Evolutionary conservation across 768 basidiomycete genomes (phyloP).

Genomic region (Tulasnella sp.): DNA sequence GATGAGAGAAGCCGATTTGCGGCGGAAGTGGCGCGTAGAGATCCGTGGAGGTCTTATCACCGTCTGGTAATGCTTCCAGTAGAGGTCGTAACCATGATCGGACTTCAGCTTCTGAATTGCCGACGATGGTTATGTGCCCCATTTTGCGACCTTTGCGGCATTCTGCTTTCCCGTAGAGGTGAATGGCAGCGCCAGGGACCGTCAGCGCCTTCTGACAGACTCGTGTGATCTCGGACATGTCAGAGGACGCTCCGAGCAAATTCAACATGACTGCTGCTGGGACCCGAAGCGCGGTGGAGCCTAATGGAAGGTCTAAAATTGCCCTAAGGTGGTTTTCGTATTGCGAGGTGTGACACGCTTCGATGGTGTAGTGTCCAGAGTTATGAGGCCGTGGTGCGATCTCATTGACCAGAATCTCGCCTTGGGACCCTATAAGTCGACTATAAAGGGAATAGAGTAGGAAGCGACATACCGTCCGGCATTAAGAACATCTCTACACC

Average conservation of each 20-base stretch:
- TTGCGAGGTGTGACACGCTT: conserved; percentile 92
- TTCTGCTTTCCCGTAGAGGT: conserved; percentile 91
- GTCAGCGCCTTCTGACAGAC: conserved; percentile 50
- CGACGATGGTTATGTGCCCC: conserved; percentile 92
- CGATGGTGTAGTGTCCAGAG: conserved; percentile 97
- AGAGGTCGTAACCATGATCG: conserved; percentile 59
- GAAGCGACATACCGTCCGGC: conserved; percentile 50
- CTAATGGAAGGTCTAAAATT: conserved; percentile 81
- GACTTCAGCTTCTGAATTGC: conserved; percentile 65
- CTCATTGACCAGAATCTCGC: conserved; percentile 78
- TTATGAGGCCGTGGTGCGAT: conserved; percentile 98
- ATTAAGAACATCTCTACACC: conserved; percentile 98
- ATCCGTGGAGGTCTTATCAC: conserved; percentile 20
- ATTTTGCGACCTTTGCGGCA: conserved; percentile 89
- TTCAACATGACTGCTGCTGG: conserved; percentile 89
- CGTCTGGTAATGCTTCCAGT: conserved; percentile 48
- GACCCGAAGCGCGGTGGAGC: conserved; percentile 77
- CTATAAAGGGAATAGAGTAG: not conserved
- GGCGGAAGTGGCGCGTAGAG: conserved; percentile 40
- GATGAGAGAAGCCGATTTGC: conserved; percentile 36
- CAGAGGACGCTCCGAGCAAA: conserved; percentile 71
- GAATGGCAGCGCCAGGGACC: conserved; percentile 65
- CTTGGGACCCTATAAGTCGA: conserved; percentile 21
- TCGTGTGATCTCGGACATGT: conserved; percentile 37
- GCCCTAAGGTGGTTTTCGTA: conserved; percentile 96